Percentiles rank a stretch among this genome's conserved stretches.
Evolutionary conservation across 2,329 filamentous ascomycete genomes (phyloP).

Genomic region (Parastagonospora nodorum): DNA sequence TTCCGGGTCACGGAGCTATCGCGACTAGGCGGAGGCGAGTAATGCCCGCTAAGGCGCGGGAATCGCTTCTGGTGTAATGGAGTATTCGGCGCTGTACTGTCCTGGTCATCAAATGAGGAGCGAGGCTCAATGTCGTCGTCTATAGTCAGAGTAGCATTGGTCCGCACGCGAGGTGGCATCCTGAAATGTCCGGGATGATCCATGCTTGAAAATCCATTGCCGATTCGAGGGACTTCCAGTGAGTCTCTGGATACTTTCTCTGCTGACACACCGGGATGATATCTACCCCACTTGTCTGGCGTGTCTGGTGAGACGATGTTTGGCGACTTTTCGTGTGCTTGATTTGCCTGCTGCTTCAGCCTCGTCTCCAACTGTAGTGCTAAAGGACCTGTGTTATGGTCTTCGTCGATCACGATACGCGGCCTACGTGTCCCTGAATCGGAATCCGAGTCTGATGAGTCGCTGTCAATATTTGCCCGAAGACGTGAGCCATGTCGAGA

Average conservation of each 20-base stretch:
- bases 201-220: constrained; percentile 24
- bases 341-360: constrained; percentile 50
- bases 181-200: constrained; percentile 27
- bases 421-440: constrained; percentile 57
- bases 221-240: constrained; percentile 24
- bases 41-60: constrained; percentile 39
- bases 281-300: constrained; percentile 46
- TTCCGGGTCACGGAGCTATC: constrained; percentile 38
- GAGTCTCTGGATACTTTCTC: constrained; percentile 25
- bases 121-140: constrained; percentile 39
- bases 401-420: constrained; percentile 53
- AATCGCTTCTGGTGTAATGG: constrained; percentile 39
- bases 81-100: constrained; percentile 47
- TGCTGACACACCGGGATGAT: constrained; percentile 24
- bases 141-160: constrained; percentile 15
- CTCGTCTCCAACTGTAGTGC: constrained; percentile 52
- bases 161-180: constrained; percentile 24
- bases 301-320: constrained; percentile 50
- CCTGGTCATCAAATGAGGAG: constrained; percentile 46
- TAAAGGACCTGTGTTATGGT: constrained; percentile 54
- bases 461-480: constrained; percentile 33
- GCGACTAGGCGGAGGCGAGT: constrained; percentile 46
- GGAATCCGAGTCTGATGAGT: constrained; percentile 49
- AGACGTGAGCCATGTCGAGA: constrained; percentile 34
- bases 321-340: constrained; percentile 42